Percentiles rank a stretch among this genome's conserved stretches.
Conservation (phyloP, 1,139 yeast genomes). For the Groenewaldozyma auringiensis region DNA sequence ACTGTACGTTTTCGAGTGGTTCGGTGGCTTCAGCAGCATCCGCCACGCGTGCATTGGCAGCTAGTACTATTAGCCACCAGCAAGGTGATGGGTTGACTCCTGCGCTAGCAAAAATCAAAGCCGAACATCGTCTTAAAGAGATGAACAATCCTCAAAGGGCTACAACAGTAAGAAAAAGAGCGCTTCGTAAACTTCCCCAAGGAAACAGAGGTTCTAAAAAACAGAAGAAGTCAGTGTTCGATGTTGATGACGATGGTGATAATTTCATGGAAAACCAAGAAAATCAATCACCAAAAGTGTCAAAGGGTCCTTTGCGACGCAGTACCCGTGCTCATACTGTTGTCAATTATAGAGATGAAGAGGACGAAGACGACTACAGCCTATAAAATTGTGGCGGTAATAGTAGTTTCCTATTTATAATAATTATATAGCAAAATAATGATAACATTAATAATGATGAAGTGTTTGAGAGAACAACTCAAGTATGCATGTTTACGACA, state of each 20-base stretch:
- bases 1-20: background rate
- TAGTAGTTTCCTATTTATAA: background rate
- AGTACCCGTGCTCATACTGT: conserved; percentile 5
- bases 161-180: background rate
- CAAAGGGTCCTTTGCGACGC: conserved; percentile 5
- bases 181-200: background rate
- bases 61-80: background rate
- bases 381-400: background rate
- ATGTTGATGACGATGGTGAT: conserved; percentile 4
- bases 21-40: background rate
- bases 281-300: background rate
- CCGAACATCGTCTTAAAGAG: background rate
- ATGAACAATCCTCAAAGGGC: background rate
- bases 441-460: conserved; percentile 15
- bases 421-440: conserved; percentile 3
- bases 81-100: no score
- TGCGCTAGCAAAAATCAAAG: background rate
- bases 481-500: background rate
- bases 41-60: background rate
- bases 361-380: conserved; percentile 12
- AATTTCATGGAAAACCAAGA: conserved; percentile 1
- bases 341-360: conserved; percentile 11
- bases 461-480: background rate
- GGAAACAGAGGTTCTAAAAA: background rate
- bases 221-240: background rate